Percentiles rank a stretch among this genome's conserved stretches.
Conservation (phyloP, 2,329 filamentous ascomycete genomes). For the Cladorrhinum sp. region DNA sequence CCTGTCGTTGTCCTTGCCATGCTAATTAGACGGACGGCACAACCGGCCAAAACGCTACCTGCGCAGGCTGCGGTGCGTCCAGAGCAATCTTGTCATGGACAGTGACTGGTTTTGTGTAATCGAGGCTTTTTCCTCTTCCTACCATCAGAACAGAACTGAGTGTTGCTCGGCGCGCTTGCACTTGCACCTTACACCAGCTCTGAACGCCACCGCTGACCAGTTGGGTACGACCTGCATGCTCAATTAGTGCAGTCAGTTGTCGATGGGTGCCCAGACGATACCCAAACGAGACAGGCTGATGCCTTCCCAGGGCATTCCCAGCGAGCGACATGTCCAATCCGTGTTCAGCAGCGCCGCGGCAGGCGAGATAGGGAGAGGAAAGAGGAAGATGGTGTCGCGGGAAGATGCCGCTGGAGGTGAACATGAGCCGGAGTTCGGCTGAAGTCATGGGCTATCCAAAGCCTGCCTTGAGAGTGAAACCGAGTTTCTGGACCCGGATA, state of each 20-base stretch:
- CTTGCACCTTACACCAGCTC: slow-evolving; percentile 5
- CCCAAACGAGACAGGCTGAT: background rate
- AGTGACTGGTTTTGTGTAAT: background rate
- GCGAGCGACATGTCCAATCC: too few relatives aligned
- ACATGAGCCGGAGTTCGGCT: slow-evolving; percentile 22
- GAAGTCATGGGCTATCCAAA: slow-evolving; percentile 20
- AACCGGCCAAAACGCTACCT: slow-evolving; percentile 1
- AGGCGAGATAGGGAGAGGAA: background rate
- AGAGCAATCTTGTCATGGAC: background rate
- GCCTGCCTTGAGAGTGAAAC: slow-evolving; percentile 27
- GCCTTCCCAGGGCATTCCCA: too few relatives aligned
- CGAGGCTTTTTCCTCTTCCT: background rate
- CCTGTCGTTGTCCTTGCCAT: background rate
- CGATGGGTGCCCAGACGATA: background rate
- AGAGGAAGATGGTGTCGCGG: background rate
- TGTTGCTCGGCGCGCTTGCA: slow-evolving; percentile 1
- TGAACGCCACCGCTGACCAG: slow-evolving; percentile 15
- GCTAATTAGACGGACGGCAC: background rate
- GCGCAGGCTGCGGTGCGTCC: slow-evolving; percentile 1
- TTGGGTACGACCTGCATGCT: slow-evolving; percentile 19
- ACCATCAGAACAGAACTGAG: background rate
- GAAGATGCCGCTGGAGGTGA: slow-evolving; percentile 1
- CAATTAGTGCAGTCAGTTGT: slow-evolving; percentile 8
- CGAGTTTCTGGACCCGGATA: slow-evolving; percentile 30
- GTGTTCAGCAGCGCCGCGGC: background rate